Evolutionary conservation across 2,329 filamentous ascomycete species (phyloP), one percentile per base, ranked within the genome.

Genomic region (Albophoma yamanashiensis): DNA sequence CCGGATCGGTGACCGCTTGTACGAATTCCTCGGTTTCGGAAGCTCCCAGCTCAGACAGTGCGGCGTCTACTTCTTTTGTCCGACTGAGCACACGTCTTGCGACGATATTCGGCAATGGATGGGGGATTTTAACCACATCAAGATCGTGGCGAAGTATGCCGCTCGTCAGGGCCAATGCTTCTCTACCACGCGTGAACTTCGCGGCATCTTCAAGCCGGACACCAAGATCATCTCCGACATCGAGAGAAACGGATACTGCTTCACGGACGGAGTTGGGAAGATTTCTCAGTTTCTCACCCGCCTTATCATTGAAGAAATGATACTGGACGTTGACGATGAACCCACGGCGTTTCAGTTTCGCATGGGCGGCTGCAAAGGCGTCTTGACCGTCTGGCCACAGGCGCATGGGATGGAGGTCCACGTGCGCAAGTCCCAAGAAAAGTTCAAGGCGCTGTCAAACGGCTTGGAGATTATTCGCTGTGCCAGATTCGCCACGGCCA

Each of bases 31-130:
- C 34, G 94, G 93, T 0, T 97, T 92, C 74, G 93, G 94, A 0
- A 97, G 94, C 71, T 97, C 94, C 0, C 94, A 99, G 67, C 89
- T 99, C 62, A 85, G 93, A 58, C 92, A 97, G 69, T 87, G 93
- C 65, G 89, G 92, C 0, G 92, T 91, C 0, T 97, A 94, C 69
- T 97, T 99, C 74, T 97, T 97, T 71, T 88, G 90, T 5, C 83
- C 89, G 0, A 85, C 84, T 0, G 76, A 83, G 0, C 78, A 84
- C 59, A 69, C 89, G 9, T 88, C 84, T 1, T 91, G 91, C 58
- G 82, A 88, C 22, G 80, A 87, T 57, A 97, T 99, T 60, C 88
- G 93, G 5, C 72, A 79, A 39, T 92, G 89, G 84, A 96, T 97
- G 88, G 94, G 94, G 0, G 77, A 88, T 17, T 96, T 99, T 67